Base-by-base conservation (phyloP, 441 rosid species). In the Omphalea diandra region DNA sequence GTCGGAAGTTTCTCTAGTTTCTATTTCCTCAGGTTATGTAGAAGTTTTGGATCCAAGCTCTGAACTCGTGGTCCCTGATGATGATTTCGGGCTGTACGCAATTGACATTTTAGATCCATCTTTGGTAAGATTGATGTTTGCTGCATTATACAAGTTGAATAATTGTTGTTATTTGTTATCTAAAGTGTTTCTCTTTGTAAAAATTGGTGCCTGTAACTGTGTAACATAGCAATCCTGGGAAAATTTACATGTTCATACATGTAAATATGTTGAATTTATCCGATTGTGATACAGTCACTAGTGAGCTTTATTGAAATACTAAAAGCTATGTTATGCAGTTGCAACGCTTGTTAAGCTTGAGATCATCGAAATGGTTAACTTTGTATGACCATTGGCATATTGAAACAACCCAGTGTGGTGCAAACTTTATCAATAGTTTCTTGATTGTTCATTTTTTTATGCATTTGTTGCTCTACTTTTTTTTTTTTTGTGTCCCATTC, bases 21-120 rank as follows among this genome's bases (percentile, higher is more conserved):
- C 0, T 47, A 35, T 2, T 57, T 27, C 75, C 11, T 61, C 83
- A 93, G 98, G 98, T 79, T 87, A 90, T 72, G 87, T 92, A 4
- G 97, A 90, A 78, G 80, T 83, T 14, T 75, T 93, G 79, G 82
- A 88, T 73, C 76, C 79, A 15, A 78, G 83, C 74, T 53, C 77
- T 59, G 98, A 93, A 75, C 71, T 93, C 44, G 71, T 77, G 71
- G 95, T 88, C 52, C 98, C 98, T 75, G 94, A 90, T 40, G 95
- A 88, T 82, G 98, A 90, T 75, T 75, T 75, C 81, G 97, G 98
- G 70, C 85, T 93, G 24, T 89, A 82, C 74, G 92, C 91, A 35
- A 90, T 93, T 65, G 92, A 93, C 72, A 84, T 93, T 72, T 77
- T 93, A 32, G 98, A 93, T 69, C 97, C 98, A 9, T 88, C 95